Evolutionary conservation across 2,329 filamentous ascomycete species (phyloP).

Genomic region (Microdochium nivale): DNA sequence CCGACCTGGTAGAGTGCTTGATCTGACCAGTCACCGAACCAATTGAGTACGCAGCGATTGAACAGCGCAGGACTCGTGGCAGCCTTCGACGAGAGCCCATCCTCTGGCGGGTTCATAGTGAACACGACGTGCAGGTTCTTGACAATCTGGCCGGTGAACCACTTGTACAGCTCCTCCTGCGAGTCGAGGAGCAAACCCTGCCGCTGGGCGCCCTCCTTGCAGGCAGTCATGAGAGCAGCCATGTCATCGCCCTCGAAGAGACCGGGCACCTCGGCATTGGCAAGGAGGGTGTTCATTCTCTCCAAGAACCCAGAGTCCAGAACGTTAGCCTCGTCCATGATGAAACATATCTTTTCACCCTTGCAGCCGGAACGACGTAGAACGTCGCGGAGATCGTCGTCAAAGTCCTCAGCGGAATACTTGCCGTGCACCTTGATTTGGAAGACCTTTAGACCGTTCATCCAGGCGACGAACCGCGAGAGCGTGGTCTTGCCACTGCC

Average conservation of each 20-base stretch:
- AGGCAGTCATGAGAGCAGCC: slow-evolving; percentile 96
- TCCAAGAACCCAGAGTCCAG: slow-evolving; percentile 97
- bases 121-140: slow-evolving; percentile 99
- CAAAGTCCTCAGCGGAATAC: slow-evolving; percentile 97
- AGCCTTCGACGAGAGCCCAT: slow-evolving; percentile 88
- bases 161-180: slow-evolving; percentile 99
- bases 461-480: slow-evolving; percentile 97
- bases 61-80: slow-evolving; percentile 96
- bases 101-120: slow-evolving; percentile 98
- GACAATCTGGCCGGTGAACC: slow-evolving; percentile 99
- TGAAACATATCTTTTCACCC: slow-evolving; percentile 99
- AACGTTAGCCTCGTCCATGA: slow-evolving; percentile 99
- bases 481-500: slow-evolving; percentile 97
- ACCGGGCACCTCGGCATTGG: slow-evolving; percentile 98
- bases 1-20: slow-evolving; percentile 97
- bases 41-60: slow-evolving; percentile 99
- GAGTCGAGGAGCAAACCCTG: slow-evolving; percentile 94
- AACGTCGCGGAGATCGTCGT: slow-evolving; percentile 92
- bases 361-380: slow-evolving; percentile 91
- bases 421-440: slow-evolving; percentile 99
- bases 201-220: slow-evolving; percentile 94
- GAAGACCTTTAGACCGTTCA: slow-evolving; percentile 98
- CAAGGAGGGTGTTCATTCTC: slow-evolving; percentile 96
- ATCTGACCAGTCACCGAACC: slow-evolving; percentile 99
- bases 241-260: slow-evolving; percentile 99